Evolutionary conservation across 352 stramenopile genomes (phyloP).

Genomic region (Plasmopara muralis): DNA sequence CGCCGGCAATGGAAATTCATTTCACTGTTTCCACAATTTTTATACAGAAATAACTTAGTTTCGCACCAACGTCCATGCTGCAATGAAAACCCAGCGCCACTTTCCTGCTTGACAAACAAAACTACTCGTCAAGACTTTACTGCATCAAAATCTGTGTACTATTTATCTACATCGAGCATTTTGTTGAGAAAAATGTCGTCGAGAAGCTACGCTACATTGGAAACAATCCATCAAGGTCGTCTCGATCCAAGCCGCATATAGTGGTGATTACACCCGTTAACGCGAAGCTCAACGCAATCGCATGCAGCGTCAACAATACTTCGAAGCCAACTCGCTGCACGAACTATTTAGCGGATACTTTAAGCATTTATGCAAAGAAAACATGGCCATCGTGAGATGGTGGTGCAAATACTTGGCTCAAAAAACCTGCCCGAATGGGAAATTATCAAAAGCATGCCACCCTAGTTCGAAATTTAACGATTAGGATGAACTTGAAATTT

Average conservation of each 20-base stretch:
- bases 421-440: constrained; percentile 57
- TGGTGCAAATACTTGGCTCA: constrained; percentile 31
- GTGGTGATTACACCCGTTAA: constrained; percentile 28
- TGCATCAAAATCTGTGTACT: constrained; percentile 52
- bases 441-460: constrained; percentile 21
- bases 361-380: constrained; percentile 23
- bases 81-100: constrained; percentile 58
- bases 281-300: constrained; percentile 21
- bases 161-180: constrained; percentile 62
- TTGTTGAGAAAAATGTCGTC: constrained; percentile 41
- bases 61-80: constrained; percentile 33
- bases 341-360: constrained; percentile 48
- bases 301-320: constrained; percentile 19
- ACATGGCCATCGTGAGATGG: constrained; percentile 33
- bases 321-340: constrained; percentile 20
- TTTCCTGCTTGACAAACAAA: constrained; percentile 43
- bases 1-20: constrained; percentile 61
- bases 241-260: constrained; percentile 46
- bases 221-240: constrained; percentile 30
- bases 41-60: constrained; percentile 49
- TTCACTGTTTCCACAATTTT: constrained; percentile 35
- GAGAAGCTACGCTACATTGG: constrained; percentile 25
- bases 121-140: constrained; percentile 35
- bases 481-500: constrained; percentile 67
- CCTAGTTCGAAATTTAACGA: constrained; percentile 45